These are phyloP conservation scores for Platanthera guangdongensis DNA, from an alignment of 106 monocot species.

Conservation along the genomic window DNA sequence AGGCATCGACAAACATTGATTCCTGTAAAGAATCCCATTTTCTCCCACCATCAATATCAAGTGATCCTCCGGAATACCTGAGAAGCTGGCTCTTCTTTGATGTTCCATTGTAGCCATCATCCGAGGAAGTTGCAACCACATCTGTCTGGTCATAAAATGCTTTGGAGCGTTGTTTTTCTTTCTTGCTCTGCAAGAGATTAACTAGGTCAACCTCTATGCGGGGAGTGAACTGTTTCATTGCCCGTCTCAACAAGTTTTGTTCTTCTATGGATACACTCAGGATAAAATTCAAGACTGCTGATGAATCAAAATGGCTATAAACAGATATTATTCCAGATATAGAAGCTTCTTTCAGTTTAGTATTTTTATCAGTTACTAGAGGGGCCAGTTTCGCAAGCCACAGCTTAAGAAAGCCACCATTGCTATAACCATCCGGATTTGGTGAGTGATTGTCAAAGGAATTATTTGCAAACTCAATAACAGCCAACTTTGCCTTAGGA, in stretches of 20 bases:
- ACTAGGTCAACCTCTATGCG: constrained; percentile 96
- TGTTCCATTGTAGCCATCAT: constrained; percentile 60
- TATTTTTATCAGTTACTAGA: constrained; percentile 87
- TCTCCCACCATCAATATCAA: constrained; percentile 61
- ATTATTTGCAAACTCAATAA: constrained; percentile 93
- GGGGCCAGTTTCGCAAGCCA: constrained; percentile 95
- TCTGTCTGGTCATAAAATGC: constrained; percentile 82
- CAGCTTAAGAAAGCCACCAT: constrained; percentile 82
- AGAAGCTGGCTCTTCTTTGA: constrained; percentile 61
- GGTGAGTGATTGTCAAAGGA: constrained; percentile 83
- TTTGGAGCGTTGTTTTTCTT: constrained; percentile 81
- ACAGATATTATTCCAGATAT: constrained; percentile 90
- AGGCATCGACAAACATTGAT: constrained; percentile 24
- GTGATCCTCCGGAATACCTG: constrained; percentile 62
- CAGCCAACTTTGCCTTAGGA: constrained; percentile 96
- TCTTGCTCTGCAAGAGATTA: constrained; percentile 92
- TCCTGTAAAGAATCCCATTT: constrained; percentile 74
- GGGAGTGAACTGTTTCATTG: constrained; percentile 93
- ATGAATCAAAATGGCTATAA: constrained; percentile 83
- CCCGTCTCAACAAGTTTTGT: constrained; percentile 76
- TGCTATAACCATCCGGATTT: constrained; percentile 64
- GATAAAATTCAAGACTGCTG: constrained; percentile 88
- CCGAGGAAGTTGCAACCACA: constrained; percentile 73
- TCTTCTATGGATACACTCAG: constrained; percentile 78
- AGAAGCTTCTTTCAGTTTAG: constrained; percentile 89